These are phyloP conservation scores for Corymbia citriodora DNA, from an alignment of 441 rosid genomes.

Conservation along the genomic window DNA sequence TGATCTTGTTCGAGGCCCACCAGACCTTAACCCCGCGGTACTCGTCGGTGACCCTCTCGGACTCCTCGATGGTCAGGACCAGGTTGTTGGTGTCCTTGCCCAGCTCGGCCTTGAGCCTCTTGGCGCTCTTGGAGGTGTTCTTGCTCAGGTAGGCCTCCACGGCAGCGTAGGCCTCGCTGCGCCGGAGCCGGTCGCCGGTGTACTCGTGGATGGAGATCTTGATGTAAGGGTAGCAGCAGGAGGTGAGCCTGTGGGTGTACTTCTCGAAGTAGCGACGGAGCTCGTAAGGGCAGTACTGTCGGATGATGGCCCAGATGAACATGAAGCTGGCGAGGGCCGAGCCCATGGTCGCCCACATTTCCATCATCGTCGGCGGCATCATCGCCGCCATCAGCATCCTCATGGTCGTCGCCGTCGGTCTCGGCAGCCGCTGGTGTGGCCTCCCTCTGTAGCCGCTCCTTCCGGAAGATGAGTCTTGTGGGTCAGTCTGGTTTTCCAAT, in stretches of 20 bases:
- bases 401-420: background rate
- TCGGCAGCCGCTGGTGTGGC: background rate
- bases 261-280: constrained; percentile 35
- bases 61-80: constrained; percentile 57
- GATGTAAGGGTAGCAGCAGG: constrained; percentile 40
- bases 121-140: constrained; percentile 37
- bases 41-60: constrained; percentile 48
- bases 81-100: constrained; percentile 37
- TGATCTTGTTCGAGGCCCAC: constrained; percentile 46
- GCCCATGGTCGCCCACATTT: constrained; percentile 52
- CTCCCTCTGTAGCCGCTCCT: background rate
- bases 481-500: background rate
- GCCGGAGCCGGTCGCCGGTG: constrained; percentile 44
- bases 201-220: constrained; percentile 47
- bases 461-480: background rate
- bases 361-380: constrained; percentile 31
- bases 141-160: constrained; percentile 51
- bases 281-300: constrained; percentile 50
- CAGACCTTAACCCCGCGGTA: constrained; percentile 37
- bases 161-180: constrained; percentile 51
- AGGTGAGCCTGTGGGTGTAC: constrained; percentile 20
- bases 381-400: background rate
- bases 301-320: constrained; percentile 50
- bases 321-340: constrained; percentile 53
- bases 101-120: constrained; percentile 54